Conservation (phyloP, 805 yeast genomes). For the Candida ulmi region DNA sequence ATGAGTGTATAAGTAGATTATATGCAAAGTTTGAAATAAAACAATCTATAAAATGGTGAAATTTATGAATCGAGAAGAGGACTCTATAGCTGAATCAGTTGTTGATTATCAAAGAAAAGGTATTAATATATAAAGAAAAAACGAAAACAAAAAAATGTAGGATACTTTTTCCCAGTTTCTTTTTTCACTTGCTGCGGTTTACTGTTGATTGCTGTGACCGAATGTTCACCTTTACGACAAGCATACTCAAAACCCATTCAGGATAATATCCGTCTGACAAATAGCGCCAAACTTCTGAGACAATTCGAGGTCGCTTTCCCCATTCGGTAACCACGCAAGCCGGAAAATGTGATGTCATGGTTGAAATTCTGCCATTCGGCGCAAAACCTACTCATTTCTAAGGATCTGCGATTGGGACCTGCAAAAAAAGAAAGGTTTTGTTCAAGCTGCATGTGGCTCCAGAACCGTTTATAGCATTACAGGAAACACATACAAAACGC, state of each 20-base stretch:
- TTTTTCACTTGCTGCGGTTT: background rate
- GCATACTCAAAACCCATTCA: background rate
- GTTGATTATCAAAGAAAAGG: background rate
- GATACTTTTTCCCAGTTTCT: background rate
- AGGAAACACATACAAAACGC: background rate
- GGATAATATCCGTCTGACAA: too few species aligned
- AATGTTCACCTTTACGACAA: background rate
- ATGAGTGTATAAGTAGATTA: too few species aligned
- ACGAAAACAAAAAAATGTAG: background rate
- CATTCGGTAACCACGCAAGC: background rate
- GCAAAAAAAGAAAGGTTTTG: conserved; percentile 1
- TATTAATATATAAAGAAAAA: background rate
- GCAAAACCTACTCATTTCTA: too few species aligned
- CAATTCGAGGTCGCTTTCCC: too few species aligned
- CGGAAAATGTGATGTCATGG: background rate
- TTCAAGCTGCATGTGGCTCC: background rate
- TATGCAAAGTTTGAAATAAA: too few species aligned
- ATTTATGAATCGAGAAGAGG: too few species aligned
- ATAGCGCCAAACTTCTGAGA: too few species aligned
- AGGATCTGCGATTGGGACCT: background rate
- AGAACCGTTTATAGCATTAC: background rate
- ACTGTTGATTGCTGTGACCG: background rate
- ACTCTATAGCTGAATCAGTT: too few species aligned
- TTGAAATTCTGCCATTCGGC: background rate
- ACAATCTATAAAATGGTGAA: too few species aligned